These are phyloP conservation scores for Aegilops umbellulata DNA, from an alignment of 176 grass and related monocot species.

Conservation along the genomic window DNA sequence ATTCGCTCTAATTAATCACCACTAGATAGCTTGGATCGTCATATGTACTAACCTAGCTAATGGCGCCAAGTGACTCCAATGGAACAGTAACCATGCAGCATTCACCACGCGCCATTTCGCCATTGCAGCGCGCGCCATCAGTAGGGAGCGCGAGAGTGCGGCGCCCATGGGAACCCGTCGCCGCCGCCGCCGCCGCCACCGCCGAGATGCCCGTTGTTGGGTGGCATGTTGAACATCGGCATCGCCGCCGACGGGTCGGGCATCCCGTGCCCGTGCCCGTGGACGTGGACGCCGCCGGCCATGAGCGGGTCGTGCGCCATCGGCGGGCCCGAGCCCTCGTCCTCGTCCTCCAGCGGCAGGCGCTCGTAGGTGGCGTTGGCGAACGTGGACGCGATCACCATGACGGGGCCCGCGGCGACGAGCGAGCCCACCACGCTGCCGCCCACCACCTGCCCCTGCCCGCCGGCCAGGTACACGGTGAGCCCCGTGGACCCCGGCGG, in stretches of 20 bases:
- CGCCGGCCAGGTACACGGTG: slow-evolving; percentile 85
- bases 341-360: slow-evolving; percentile 75
- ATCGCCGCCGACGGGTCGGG: slow-evolving; percentile 62
- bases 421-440: slow-evolving; percentile 82
- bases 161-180: slow-evolving; percentile 68
- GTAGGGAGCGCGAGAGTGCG: slow-evolving; percentile 63
- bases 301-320: slow-evolving; percentile 48
- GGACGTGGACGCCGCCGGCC: background rate
- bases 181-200: slow-evolving; percentile 44
- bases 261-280: slow-evolving; percentile 32
- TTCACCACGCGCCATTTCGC: background rate
- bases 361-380: slow-evolving; percentile 94
- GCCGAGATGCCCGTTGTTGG: slow-evolving; percentile 52
- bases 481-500: slow-evolving; percentile 88
- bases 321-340: slow-evolving; percentile 39
- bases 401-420: slow-evolving; percentile 74
- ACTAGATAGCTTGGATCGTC: slow-evolving; percentile 30
- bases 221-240: slow-evolving; percentile 71
- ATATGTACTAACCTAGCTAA: slow-evolving; percentile 57
- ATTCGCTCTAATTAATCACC: slow-evolving; percentile 30
- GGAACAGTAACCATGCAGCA: slow-evolving; percentile 53
- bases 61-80: slow-evolving; percentile 38
- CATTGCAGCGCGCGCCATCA: slow-evolving; percentile 19
- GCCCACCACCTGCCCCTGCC: slow-evolving; percentile 88
- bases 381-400: slow-evolving; percentile 97